Percentiles rank a stretch among this genome's conserved stretches.
These are phyloP conservation scores for Neurospora tetrasperma DNA, from an alignment of 495 filamentous ascomycete species.

Conservation along the genomic window DNA sequence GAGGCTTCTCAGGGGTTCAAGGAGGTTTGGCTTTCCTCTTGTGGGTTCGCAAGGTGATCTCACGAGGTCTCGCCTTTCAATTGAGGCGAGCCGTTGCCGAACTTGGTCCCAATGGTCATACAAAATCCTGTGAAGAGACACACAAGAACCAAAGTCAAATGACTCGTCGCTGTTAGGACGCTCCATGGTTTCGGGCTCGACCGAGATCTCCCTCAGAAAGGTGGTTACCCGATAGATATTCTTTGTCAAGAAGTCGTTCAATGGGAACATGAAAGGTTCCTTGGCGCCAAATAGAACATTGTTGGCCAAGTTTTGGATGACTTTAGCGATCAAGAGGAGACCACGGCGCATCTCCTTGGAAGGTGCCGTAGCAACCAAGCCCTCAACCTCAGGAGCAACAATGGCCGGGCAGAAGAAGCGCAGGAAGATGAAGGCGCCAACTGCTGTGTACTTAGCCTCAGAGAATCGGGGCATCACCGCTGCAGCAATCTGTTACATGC, in stretches of 20 bases:
- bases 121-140: slow-evolving; percentile 53
- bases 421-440: slow-evolving; percentile 59
- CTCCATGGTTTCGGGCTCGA: slow-evolving; percentile 28
- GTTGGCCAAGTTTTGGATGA: slow-evolving; percentile 58
- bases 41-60: slow-evolving; percentile 38
- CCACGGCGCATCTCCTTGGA: slow-evolving; percentile 58
- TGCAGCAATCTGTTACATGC: slow-evolving; percentile 36
- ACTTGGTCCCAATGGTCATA: slow-evolving; percentile 62
- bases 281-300: slow-evolving; percentile 63
- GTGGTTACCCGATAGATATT: slow-evolving; percentile 54
- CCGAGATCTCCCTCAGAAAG: slow-evolving; percentile 53
- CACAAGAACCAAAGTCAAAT: slow-evolving; percentile 57
- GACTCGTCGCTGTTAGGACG: slow-evolving; percentile 34
- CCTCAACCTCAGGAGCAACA: slow-evolving; percentile 55
- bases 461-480: slow-evolving; percentile 49
- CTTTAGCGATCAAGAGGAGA: slow-evolving; percentile 54
- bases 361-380: slow-evolving; percentile 43
- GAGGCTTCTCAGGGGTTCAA: slow-evolving; percentile 44
- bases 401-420: slow-evolving; percentile 62
- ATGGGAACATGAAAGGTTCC: slow-evolving; percentile 57
- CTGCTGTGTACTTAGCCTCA: slow-evolving; percentile 60
- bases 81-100: slow-evolving; percentile 47
- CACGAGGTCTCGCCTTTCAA: slow-evolving; percentile 43
- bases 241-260: slow-evolving; percentile 53
- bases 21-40: slow-evolving; percentile 34